phyloP scores from a whole-genome alignment of 805 yeast species.

The Suhomyces prunicola region DNA sequence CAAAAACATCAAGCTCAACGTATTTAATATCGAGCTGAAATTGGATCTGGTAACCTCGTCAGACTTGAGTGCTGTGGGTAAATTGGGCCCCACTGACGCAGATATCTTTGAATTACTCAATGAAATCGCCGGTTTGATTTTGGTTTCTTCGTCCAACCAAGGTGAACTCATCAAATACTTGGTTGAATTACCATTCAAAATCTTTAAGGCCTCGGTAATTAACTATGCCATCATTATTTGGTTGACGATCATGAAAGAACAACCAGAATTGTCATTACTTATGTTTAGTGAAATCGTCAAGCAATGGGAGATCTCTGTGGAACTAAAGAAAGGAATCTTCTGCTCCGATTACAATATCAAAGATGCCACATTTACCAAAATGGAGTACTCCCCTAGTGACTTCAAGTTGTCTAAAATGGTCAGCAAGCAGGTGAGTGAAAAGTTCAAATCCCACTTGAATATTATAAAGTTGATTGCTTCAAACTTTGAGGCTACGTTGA shows the following conservation, averaged over 20 bases:
- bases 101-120: constrained; percentile 45
- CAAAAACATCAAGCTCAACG: constrained; percentile 24
- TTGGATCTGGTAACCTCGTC: constrained; percentile 1
- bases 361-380: constrained; percentile 60
- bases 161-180: constrained; percentile 50
- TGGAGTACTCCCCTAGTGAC: constrained; percentile 90
- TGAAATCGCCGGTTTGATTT: constrained; percentile 36
- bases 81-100: constrained; percentile 6
- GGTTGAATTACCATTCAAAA: constrained; percentile 67
- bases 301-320: constrained; percentile 67
- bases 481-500: constrained; percentile 73
- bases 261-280: constrained; percentile 54
- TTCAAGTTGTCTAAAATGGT: constrained; percentile 51
- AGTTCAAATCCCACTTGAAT: constrained; percentile 63
- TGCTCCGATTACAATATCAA: constrained; percentile 51
- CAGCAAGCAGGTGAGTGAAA: constrained; percentile 27
- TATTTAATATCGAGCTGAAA: constrained; percentile 14
- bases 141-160: constrained; percentile 33
- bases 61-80: neutral
- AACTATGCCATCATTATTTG: constrained; percentile 71
- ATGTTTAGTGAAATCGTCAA: constrained; percentile 66
- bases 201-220: constrained; percentile 58
- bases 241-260: constrained; percentile 72
- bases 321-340: constrained; percentile 60
- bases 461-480: constrained; percentile 69